phyloP scores from a whole-genome alignment of 495 filamentous ascomycete species.

The Friedmanniomyces endolithicus region DNA sequence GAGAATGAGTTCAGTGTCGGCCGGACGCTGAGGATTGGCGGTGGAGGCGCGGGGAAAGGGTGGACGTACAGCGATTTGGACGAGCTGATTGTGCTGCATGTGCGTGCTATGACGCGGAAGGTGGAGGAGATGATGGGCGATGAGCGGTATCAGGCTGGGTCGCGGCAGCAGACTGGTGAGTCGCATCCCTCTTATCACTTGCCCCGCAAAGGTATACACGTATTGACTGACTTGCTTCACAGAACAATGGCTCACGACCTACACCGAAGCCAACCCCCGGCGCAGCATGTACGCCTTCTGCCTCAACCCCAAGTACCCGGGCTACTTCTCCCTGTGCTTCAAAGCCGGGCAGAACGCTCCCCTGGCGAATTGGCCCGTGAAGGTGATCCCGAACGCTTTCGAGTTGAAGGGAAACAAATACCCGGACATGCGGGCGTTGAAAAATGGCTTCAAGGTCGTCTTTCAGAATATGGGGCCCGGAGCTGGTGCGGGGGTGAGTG shows the following conservation, averaged over 20 bases:
- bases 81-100: constrained; percentile 91
- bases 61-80: constrained; percentile 92
- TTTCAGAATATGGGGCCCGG: constrained; percentile 28
- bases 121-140: constrained; percentile 89
- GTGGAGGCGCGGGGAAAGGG: constrained; percentile 33
- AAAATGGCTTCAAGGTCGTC: constrained; percentile 71
- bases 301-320: constrained; percentile 78
- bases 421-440: constrained; percentile 84
- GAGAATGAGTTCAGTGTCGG: constrained; percentile 92
- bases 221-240: constrained; percentile 5
- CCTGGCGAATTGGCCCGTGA: constrained; percentile 73
- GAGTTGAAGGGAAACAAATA: constrained; percentile 78
- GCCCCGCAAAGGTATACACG: neutral
- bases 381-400: constrained; percentile 78
- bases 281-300: constrained; percentile 91
- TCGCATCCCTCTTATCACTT: constrained; percentile 6
- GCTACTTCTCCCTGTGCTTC: constrained; percentile 92
- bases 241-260: constrained; percentile 93
- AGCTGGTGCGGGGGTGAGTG: neutral
- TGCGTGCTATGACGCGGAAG: constrained; percentile 95
- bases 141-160: constrained; percentile 78
- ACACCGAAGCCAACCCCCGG: constrained; percentile 89
- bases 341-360: constrained; percentile 66
- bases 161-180: constrained; percentile 74
- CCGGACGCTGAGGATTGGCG: constrained; percentile 64